phyloP scores from a whole-genome alignment of 495 filamentous ascomycete genomes.

The Bathelium albidoporum region DNA sequence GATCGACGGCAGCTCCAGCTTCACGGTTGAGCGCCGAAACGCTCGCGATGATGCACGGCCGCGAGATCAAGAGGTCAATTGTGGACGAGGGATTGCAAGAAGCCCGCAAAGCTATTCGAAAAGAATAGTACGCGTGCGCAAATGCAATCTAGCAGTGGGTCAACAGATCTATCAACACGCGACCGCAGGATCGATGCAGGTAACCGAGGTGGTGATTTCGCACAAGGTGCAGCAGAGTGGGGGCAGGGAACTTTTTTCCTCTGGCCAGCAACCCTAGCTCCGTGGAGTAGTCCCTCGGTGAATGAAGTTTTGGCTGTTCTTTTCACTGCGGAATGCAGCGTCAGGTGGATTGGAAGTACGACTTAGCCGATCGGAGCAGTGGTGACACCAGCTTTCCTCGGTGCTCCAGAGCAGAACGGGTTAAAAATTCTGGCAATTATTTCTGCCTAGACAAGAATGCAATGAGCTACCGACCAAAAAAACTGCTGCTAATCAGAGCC shows the following conservation, averaged over 20 bases:
- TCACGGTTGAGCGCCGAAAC: constrained; percentile 51
- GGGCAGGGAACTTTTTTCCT: background rate
- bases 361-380: background rate
- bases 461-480: background rate
- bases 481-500: background rate
- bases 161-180: constrained; percentile 21
- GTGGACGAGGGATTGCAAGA: background rate
- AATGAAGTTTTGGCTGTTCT: background rate
- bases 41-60: background rate
- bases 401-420: no score
- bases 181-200: constrained; percentile 24
- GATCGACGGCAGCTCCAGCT: constrained; percentile 96
- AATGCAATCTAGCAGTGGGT: constrained; percentile 1
- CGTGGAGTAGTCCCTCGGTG: background rate
- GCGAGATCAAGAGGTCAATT: background rate
- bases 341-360: background rate
- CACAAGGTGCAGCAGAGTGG: background rate
- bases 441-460: background rate
- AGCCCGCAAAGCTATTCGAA: background rate
- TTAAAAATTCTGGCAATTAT: background rate
- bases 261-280: background rate
- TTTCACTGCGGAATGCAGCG: constrained; percentile 19
- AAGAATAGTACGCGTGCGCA: background rate
- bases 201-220: constrained; percentile 11
- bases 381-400: no score